phyloP scores from a whole-genome alignment of 1,284 basidiomycete genomes.

The Phellopilus nigrolimitatus region DNA sequence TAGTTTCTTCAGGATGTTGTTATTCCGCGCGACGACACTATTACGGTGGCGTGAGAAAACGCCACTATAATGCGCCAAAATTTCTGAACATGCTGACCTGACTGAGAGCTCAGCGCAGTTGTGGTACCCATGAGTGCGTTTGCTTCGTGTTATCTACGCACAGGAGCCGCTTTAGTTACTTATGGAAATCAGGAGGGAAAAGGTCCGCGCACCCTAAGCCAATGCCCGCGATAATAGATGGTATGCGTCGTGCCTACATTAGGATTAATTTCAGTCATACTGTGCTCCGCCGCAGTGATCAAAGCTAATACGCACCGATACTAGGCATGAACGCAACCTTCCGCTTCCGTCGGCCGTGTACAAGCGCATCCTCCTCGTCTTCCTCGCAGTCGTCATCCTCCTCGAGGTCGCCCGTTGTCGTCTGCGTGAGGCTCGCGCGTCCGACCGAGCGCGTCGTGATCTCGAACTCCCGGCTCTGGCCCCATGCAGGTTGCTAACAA shows the following conservation, averaged over 20 bases:
- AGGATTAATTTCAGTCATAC: conserved; percentile 3
- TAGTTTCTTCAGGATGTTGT: conserved; percentile 77
- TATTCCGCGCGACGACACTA: conserved; percentile 79
- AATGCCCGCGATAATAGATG: conserved; percentile 81
- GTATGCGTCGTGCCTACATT: conserved; percentile 73
- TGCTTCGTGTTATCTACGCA: conserved; percentile 69
- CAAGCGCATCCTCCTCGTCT: conserved; percentile 44
- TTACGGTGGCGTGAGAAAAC: conserved; percentile 21
- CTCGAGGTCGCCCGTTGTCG: conserved; percentile 69
- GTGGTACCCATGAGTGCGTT: conserved; percentile 68
- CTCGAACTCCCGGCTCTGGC: conserved; percentile 78
- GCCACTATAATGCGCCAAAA: conserved; percentile 32
- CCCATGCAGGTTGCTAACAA: conserved; percentile 85
- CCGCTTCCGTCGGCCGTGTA: conserved; percentile 65
- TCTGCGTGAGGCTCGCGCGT: conserved; percentile 55
- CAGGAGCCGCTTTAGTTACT: conserved; percentile 67
- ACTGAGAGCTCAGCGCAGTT: conserved; percentile 70
- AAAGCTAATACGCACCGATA: conserved; percentile 51
- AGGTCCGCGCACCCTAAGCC: conserved; percentile 61
- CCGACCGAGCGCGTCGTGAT: conserved; percentile 72
- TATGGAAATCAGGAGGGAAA: conserved; percentile 15
- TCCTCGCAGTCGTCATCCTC: conserved; percentile 65
- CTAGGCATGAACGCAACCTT: conserved; percentile 74
- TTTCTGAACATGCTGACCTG: conserved; percentile 67
- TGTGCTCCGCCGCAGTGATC: conserved; percentile 23